These are phyloP conservation scores for Lepidopterella palustris DNA, from an alignment of 495 filamentous ascomycete species.

Conservation along the genomic window DNA sequence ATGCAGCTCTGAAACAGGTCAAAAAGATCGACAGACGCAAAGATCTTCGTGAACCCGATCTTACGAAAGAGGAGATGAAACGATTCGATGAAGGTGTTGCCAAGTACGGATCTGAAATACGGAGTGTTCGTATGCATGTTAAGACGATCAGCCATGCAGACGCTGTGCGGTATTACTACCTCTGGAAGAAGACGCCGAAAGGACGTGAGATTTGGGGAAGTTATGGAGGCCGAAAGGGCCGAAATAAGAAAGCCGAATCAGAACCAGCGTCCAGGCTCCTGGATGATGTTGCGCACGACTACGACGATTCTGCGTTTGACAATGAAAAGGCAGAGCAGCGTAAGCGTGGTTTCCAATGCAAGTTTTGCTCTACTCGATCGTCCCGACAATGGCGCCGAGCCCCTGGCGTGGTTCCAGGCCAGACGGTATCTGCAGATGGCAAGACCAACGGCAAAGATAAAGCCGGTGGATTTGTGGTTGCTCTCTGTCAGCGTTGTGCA, in stretches of 20 bases:
- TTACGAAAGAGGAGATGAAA: conserved; percentile 71
- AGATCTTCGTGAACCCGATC: conserved; percentile 78
- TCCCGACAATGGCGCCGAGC: conserved; percentile 91
- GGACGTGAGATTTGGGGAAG: conserved; percentile 85
- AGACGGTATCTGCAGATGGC: conserved; percentile 61
- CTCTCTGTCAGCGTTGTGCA: conserved; percentile 84
- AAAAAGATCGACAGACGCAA: conserved; percentile 59
- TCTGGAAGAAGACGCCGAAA: conserved; percentile 91
- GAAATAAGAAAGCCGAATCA: conserved; percentile 65
- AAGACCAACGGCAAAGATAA: conserved; percentile 63
- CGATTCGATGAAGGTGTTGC: conserved; percentile 88
- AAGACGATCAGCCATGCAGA: conserved; percentile 69
- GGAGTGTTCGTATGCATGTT: conserved; percentile 75
- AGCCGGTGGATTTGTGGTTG: conserved; percentile 64
- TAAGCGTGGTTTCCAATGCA: conserved; percentile 86
- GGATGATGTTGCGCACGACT: conserved; percentile 87
- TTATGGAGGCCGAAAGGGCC: conserved; percentile 77
- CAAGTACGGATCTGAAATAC: conserved; percentile 86
- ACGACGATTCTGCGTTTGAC: conserved; percentile 96
- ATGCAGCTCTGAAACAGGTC: conserved; percentile 67
- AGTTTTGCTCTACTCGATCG: conserved; percentile 73
- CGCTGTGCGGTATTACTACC: conserved; percentile 90
- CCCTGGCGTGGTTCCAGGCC: conserved; percentile 65
- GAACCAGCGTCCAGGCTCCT: conserved; percentile 66
- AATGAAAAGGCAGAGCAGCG: conserved; percentile 70